Percentiles rank a stretch among this genome's conserved stretches.
Evolutionary conservation across 345 rosid species (phyloP).

Genomic region (Orychophragmus violaceus): DNA sequence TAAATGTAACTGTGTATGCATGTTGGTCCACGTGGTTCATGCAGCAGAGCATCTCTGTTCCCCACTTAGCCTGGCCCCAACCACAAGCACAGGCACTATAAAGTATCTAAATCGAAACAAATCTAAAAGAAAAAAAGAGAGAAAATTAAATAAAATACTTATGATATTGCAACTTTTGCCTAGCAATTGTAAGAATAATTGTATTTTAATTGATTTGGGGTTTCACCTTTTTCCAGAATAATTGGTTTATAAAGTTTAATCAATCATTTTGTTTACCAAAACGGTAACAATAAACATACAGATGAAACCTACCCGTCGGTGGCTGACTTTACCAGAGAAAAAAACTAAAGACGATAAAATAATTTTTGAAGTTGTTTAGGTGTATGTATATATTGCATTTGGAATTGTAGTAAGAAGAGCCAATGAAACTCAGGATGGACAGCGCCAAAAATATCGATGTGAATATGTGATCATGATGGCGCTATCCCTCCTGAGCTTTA

Average conservation of each 20-base stretch:
- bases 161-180: slow-evolving; percentile 12
- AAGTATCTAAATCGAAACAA: slow-evolving; percentile 10
- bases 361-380: neutral
- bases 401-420: slow-evolving; percentile 39
- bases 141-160: neutral
- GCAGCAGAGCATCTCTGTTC: slow-evolving; percentile 32
- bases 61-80: slow-evolving; percentile 31
- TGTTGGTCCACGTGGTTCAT: slow-evolving; percentile 33
- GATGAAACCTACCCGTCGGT: slow-evolving; percentile 14
- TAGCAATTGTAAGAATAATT: neutral
- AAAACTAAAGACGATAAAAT: neutral
- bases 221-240: slow-evolving; percentile 16
- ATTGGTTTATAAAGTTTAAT: slow-evolving; percentile 5
- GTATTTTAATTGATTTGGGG: neutral
- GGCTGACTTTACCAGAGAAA: slow-evolving; percentile 10
- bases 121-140: neutral
- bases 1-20: slow-evolving; percentile 25
- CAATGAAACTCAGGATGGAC: slow-evolving; percentile 82
- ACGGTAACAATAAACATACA: slow-evolving; percentile 1
- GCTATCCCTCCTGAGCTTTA: slow-evolving; percentile 92
- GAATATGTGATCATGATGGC: slow-evolving; percentile 31
- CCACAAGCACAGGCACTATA: slow-evolving; percentile 2
- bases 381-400: neutral
- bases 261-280: slow-evolving; percentile 3
- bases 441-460: slow-evolving; percentile 36